Base-by-base conservation (phyloP, 2,329 filamentous ascomycete genomes). In the Hypomyces perniciosus region DNA sequence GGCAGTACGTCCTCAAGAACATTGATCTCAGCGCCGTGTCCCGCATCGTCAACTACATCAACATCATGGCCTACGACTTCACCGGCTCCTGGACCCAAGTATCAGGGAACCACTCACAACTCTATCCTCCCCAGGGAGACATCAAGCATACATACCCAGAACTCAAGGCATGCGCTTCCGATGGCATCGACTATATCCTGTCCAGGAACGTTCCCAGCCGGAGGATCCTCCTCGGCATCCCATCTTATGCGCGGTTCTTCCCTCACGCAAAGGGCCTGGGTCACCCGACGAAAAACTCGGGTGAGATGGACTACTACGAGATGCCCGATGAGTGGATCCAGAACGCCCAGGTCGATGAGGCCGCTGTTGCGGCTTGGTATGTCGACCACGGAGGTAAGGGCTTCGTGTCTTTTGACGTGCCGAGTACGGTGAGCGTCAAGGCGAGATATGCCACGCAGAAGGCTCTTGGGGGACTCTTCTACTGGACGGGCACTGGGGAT, bases 51-150 rank as follows among this genome's bases (percentile, higher is more conserved):
- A 81, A 86, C 62, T 72, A 79, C 59, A 68, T 86, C 54, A 85
- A 86, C 59, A 70, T 87, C 41, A 87, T 87, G 84, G 74, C 77
- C 9, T 87, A 87, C 61, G 84, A 87, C 63, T 85, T 85, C 57
- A 74, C 77, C 0, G 84, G 84, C 0, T 74, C 80, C 6, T 86
- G 83, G 84, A 76, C 75, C 2, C 64, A 72, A 26, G 74, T 78
- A 30, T 78, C 76, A 8, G 84, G 83, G 9, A 81, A 86, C 60
- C 83, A 86, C 35, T 79, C 83, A 2, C 81, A 84, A 59, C 75
- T 87, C 0, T 74, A 75, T 46, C 68, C 75, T 0, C 74, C 74
- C 2, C 59, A 56, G 3, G 54, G 57, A 1, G 51, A 59, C 26
- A 51, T 56, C 12, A 42, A 58, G 26, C 52, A 58, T 13, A 56